Percentiles rank a stretch among this genome's conserved stretches.
Evolutionary conservation across 768 basidiomycete species (phyloP).

Genomic region (Suillus spraguei): DNA sequence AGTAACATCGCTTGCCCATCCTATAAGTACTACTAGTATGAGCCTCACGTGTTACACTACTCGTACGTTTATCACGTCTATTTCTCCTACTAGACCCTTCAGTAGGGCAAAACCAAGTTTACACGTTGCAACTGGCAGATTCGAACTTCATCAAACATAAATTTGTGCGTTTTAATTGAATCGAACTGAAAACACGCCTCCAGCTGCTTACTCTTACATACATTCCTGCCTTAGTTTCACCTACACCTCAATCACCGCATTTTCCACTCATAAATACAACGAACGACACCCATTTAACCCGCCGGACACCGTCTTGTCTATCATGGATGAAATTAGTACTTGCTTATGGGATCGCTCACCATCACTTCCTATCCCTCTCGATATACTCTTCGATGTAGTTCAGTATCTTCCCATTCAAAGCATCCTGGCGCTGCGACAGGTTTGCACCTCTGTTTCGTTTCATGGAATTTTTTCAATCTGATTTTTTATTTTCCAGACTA

Average conservation of each 20-base stretch:
- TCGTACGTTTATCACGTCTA: conserved; percentile 1
- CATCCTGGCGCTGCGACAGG: conserved; percentile 50
- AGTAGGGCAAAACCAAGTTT: neutral
- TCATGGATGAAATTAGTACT: neutral
- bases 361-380: conserved; percentile 42
- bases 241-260: neutral
- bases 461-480: neutral
- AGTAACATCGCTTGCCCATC: neutral
- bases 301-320: neutral
- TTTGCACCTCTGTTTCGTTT: conserved; percentile 25
- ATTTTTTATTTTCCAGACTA: conserved; percentile 41
- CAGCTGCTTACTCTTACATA: conserved; percentile 1
- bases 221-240: neutral
- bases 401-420: conserved; percentile 41
- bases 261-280: neutral
- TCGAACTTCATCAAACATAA: conserved; percentile 10
- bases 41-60: conserved; percentile 9
- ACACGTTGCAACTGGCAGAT: conserved; percentile 13
- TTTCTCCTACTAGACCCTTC: neutral
- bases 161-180: neutral
- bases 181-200: neutral
- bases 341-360: conserved; percentile 14
- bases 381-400: conserved; percentile 50
- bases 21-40: conserved; percentile 8
- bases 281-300: neutral